Conservation (phyloP, 1,139 yeast genomes). For the Suhomyces choctaworum region DNA sequence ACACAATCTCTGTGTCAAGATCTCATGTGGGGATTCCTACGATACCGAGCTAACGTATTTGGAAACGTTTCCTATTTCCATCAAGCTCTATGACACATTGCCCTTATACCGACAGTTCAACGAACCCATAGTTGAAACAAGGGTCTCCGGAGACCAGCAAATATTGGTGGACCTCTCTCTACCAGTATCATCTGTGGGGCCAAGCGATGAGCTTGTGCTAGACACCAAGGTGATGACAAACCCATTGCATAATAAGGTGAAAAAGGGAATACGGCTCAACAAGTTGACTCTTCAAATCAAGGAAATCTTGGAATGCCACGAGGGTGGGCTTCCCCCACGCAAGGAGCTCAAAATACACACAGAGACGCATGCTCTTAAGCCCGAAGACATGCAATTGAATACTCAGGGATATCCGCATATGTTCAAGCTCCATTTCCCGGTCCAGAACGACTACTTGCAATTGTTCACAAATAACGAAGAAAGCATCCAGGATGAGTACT, state of each 20-base stretch:
- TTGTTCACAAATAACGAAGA: constrained; percentile 18
- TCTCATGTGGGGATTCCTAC: constrained; percentile 34
- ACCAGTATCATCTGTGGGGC: constrained; percentile 53
- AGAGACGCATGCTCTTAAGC: constrained; percentile 27
- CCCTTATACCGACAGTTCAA: constrained; percentile 56
- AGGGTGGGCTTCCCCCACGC: constrained; percentile 47
- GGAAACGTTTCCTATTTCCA: constrained; percentile 47
- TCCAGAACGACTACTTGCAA: constrained; percentile 38
- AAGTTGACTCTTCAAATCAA: constrained; percentile 49
- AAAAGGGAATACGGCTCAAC: constrained; percentile 44
- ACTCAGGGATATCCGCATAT: constrained; percentile 33
- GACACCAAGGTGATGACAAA: constrained; percentile 41
- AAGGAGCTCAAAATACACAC: constrained; percentile 37
- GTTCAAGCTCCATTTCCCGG: constrained; percentile 37
- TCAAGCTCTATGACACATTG: constrained; percentile 52
- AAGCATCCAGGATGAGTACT: constrained; percentile 6
- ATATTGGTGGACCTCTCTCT: constrained; percentile 43
- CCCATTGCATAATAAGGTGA: constrained; percentile 32
- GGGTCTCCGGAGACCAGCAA: constrained; percentile 42
- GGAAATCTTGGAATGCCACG: constrained; percentile 51
- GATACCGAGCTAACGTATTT: constrained; percentile 32
- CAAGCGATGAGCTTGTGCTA: constrained; percentile 45
- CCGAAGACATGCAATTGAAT: constrained; percentile 24
- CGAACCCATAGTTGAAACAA: constrained; percentile 46
- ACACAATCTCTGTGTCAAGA: constrained; percentile 37